Conservation (phyloP, 805 yeast genomes). For the Suhomyces tanzawaensis region DNA sequence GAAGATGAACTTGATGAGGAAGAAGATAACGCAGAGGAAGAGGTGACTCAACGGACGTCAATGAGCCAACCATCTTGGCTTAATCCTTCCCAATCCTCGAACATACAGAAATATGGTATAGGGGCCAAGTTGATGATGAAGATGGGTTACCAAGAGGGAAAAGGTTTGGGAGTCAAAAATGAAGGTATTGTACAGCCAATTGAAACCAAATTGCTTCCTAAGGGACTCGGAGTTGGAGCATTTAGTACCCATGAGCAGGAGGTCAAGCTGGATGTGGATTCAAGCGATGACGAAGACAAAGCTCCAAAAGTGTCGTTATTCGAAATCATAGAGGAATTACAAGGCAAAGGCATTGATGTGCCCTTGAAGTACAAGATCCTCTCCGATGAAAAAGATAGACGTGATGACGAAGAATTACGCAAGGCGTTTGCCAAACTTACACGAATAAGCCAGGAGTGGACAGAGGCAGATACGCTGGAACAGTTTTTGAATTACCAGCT, state of each 20-base stretch:
- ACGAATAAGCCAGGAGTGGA: constrained; percentile 14
- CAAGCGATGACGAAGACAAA: constrained; percentile 21
- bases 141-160: constrained; percentile 87
- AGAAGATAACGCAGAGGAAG: constrained; percentile 12
- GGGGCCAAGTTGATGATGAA: constrained; percentile 75
- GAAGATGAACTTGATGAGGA: constrained; percentile 18
- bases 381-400: constrained; percentile 22
- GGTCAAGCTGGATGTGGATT: constrained; percentile 14
- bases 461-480: constrained; percentile 12
- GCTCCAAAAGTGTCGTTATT: constrained; percentile 21
- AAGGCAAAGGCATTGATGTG: constrained; percentile 30
- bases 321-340: constrained; percentile 36
- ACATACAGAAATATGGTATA: constrained; percentile 58
- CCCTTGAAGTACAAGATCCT: constrained; percentile 35
- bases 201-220: constrained; percentile 62
- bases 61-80: background rate
- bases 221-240: constrained; percentile 76
- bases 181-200: constrained; percentile 82
- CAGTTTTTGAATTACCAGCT: constrained; percentile 9
- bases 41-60: constrained; percentile 1
- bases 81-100: background rate
- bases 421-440: constrained; percentile 15
- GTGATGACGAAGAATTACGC: constrained; percentile 9
- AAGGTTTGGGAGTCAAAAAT: constrained; percentile 74
- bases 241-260: constrained; percentile 32